Evolutionary conservation across 1,284 basidiomycete species (phyloP), one percentile per base, ranked within the genome.

Genomic region (Takashimella tepidaria): DNA sequence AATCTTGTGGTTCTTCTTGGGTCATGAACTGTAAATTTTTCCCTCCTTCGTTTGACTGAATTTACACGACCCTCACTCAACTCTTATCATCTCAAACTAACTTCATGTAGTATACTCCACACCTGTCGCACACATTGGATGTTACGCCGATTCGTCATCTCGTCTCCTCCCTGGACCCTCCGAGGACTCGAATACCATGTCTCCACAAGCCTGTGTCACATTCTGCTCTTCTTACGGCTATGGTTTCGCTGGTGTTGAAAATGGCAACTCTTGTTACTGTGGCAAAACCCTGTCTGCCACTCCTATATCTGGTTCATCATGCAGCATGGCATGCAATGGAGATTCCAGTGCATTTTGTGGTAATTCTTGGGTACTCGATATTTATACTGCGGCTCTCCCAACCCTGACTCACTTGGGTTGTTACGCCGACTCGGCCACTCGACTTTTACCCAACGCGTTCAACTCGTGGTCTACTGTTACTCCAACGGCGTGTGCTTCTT

Each of bases 281-380:
- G 59, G 56, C 12, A 60, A 58, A 53, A 45, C 58, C n/a, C 37
- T 68, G 19, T 53, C 58, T 19, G 23, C 48, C 2, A 40, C 47
- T 26, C 44, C 13, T 70, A 63, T 59, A 47, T 47, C 45, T 53
- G 45, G 45, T 50, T 55, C 26, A 49, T 13, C 50, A 24, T 74
- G 73, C 53, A 59, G 57, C 45, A 62, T 63, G 42, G 54, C 62
- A 4, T 74, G 72, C 54, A 55, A 49, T n/a, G 73, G 67, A 19
- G 58, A 68, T 47, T 51, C 59, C 5, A 55, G 55, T 13, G 66
- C 70, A 54, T 66, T 60, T 3, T 74, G 74, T 51, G 73, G 73
- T 44, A 70, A 68, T 24, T 50, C 56, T 45, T 68, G 61, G 56
- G 56, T 63, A n/a, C 47, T 71, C 21, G 67, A 70, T 27, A 53